Conservation (phyloP, 2,329 filamentous ascomycete genomes). For the Elsinoe perseae region DNA sequence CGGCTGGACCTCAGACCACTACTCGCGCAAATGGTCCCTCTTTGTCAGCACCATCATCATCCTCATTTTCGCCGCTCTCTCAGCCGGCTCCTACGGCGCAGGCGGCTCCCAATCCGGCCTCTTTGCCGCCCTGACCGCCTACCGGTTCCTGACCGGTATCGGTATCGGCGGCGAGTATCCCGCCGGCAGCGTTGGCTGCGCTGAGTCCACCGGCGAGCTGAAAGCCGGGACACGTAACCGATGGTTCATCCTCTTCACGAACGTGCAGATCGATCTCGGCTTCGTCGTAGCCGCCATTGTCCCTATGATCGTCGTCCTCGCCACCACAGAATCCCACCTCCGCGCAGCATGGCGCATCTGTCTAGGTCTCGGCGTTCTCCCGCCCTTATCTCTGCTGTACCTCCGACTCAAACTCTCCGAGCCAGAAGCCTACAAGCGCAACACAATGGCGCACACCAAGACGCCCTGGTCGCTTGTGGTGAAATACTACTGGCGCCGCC, state of each 20-base stretch:
- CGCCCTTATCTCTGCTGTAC: constrained; percentile 62
- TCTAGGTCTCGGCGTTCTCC: constrained; percentile 70
- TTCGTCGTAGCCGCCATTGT: constrained; percentile 76
- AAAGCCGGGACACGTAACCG: constrained; percentile 73
- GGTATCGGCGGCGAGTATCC: constrained; percentile 59
- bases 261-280: constrained; percentile 76
- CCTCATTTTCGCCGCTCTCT: constrained; percentile 74
- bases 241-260: constrained; percentile 77
- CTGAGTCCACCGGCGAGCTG: constrained; percentile 76
- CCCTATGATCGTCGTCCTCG: constrained; percentile 56
- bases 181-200: constrained; percentile 73
- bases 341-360: constrained; percentile 74
- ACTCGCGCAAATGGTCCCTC: constrained; percentile 74
- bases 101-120: constrained; percentile 61
- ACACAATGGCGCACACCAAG: constrained; percentile 55
- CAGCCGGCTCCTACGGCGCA: constrained; percentile 67
- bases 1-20: constrained; percentile 74
- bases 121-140: constrained; percentile 71
- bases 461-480: constrained; percentile 46
- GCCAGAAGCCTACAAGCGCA: constrained; percentile 65
- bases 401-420: constrained; percentile 67
- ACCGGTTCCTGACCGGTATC: constrained; percentile 67
- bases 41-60: constrained; percentile 75
- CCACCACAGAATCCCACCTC: constrained; percentile 51
- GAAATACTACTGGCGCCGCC: constrained; percentile 64